Evolutionary conservation across 2,329 filamentous ascomycete genomes (phyloP), one percentile per base, ranked within the genome.

Genomic region (Diaporthe vaccinii): DNA sequence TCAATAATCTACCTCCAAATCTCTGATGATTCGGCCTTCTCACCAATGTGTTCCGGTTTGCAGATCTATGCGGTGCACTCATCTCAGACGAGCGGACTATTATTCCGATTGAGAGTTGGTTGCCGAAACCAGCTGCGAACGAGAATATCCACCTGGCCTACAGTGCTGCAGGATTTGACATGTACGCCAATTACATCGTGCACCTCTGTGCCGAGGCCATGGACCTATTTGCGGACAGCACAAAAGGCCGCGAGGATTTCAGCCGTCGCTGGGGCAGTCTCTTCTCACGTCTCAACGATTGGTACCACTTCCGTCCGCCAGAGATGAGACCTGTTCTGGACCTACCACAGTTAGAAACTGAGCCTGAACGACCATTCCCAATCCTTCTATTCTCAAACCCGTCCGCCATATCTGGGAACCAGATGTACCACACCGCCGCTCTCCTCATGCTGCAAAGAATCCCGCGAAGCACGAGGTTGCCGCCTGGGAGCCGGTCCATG

Each of bases 131-230:
- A 28, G 65, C 65, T 28, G 49, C 65, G n/a, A 34, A 55, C 17
- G 49, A 41, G 1, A 31, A 53, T 31, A 15, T 36, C n/a, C 65
- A 34, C n/a, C 46, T 55, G 5, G 65, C 65, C 34, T 69, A 69
- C n/a, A 41, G 65, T 31, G 65, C 65, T 12, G 31, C n/a, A 0
- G 65, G 82, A 14, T 84, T 87, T 7, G 90, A 92, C 77, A 90
- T 89, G 85, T 87, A 90, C 76, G 90, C 90, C 44, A 91, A 91
- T 78, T 89, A 89, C 77, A 85, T 89, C 10, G 89, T 92, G 3
- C 92, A 89, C 77, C 84, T 92, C 1, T 88, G 86, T 69, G 87
- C 89, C 5, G 86, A 85, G 74, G 86, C 86, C 2, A 89, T 86
- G 75, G 86, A 90, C 77, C 84, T 91, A 4, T 82, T 89, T 17